These are phyloP conservation scores for Globisporangium solare DNA, from an alignment of 352 stramenopile genomes.

Conservation along the genomic window DNA sequence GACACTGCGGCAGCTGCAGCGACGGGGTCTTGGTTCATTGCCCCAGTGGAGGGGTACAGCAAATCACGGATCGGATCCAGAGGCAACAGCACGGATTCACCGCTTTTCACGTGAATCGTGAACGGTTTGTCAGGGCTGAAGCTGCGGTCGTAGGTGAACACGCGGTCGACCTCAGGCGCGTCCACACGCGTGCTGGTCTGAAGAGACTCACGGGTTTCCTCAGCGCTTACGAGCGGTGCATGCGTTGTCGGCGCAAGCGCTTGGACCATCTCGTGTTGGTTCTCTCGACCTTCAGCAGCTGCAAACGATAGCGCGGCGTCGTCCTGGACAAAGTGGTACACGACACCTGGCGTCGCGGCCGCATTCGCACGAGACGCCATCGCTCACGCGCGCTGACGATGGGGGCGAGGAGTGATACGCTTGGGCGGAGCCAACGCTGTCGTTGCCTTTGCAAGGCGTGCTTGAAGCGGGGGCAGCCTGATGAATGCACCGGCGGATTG, in stretches of 20 bases:
- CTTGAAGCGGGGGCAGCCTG: too few relatives aligned
- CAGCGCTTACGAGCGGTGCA: neutral
- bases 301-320: neutral
- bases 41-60: slow-evolving; percentile 9
- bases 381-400: neutral
- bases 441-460: too few relatives aligned
- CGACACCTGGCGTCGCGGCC: neutral
- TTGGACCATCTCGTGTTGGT: slow-evolving; percentile 1
- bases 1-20: neutral
- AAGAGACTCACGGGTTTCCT: too few relatives aligned
- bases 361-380: neutral
- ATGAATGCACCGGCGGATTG: too few relatives aligned
- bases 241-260: neutral
- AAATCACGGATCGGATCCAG: slow-evolving; percentile 21
- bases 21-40: neutral
- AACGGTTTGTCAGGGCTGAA: slow-evolving; percentile 29
- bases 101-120: slow-evolving; percentile 13
- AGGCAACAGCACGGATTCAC: slow-evolving; percentile 27
- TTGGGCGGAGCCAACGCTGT: too few relatives aligned
- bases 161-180: slow-evolving; percentile 13
- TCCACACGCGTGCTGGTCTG: neutral
- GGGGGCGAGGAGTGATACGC: neutral
- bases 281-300: neutral
- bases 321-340: neutral
- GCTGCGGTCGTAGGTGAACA: slow-evolving; percentile 18